Percentiles rank a stretch among this genome's conserved stretches.
phyloP scores from a whole-genome alignment of 2,329 filamentous ascomycete genomes.

The Pseudogymnoascus sp. region DNA sequence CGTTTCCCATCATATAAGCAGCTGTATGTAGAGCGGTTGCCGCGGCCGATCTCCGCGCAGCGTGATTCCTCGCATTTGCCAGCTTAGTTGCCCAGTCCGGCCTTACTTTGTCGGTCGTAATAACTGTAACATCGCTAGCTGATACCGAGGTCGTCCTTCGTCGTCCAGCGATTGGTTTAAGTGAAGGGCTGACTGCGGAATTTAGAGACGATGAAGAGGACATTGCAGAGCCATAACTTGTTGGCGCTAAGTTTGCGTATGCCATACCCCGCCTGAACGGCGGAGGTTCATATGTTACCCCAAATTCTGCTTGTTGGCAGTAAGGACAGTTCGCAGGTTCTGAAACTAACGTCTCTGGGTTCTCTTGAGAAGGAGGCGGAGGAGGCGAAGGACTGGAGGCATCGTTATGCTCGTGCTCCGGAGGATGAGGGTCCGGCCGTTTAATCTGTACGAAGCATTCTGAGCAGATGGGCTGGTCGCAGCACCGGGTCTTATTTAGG shows the following conservation, averaged over 20 bases:
- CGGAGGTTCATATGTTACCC: slow-evolving; percentile 87
- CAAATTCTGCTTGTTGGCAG: slow-evolving; percentile 90
- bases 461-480: slow-evolving; percentile 92
- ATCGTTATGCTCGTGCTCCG: slow-evolving; percentile 53
- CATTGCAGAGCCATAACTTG: slow-evolving; percentile 61
- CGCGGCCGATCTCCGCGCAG: slow-evolving; percentile 78
- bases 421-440: slow-evolving; percentile 80
- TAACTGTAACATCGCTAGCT: slow-evolving; percentile 73
- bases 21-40: slow-evolving; percentile 92
- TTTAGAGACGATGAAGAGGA: slow-evolving; percentile 77
- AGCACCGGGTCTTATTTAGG: slow-evolving; percentile 88
- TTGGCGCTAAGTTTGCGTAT: slow-evolving; percentile 49
- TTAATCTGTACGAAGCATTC: slow-evolving; percentile 99
- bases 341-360: slow-evolving; percentile 67
- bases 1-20: slow-evolving; percentile 75
- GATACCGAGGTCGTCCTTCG: slow-evolving; percentile 65
- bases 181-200: slow-evolving; percentile 33
- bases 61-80: slow-evolving; percentile 73
- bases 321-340: slow-evolving; percentile 91
- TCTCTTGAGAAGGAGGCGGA: slow-evolving; percentile 36
- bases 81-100: slow-evolving; percentile 94
- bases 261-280: slow-evolving; percentile 77
- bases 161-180: slow-evolving; percentile 28
- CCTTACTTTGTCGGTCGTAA: slow-evolving; percentile 85
- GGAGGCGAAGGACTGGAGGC: slow-evolving; percentile 19